phyloP scores from a whole-genome alignment of 2,329 filamentous ascomycete genomes.

The Penicillium nordicum region DNA sequence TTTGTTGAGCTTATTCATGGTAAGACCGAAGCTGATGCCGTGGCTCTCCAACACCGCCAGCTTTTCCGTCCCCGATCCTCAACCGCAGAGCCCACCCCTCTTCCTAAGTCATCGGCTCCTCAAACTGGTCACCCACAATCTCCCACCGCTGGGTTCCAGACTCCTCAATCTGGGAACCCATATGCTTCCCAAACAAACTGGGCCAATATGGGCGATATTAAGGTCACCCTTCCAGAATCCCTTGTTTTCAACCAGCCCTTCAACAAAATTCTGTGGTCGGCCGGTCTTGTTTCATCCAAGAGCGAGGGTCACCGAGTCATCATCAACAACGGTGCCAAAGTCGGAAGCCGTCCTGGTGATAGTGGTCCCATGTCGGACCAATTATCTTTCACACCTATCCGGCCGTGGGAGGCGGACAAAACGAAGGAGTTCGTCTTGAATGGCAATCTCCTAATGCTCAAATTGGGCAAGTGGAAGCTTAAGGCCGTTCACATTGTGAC shows the following conservation, averaged over 20 bases:
- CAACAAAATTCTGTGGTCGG: slow-evolving; percentile 49
- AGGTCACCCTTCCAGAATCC: slow-evolving; percentile 48
- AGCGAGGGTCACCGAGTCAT: slow-evolving; percentile 53
- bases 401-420: slow-evolving; percentile 41
- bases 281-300: slow-evolving; percentile 51
- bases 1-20: slow-evolving; percentile 80
- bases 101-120: slow-evolving; percentile 20
- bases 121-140: slow-evolving; percentile 20
- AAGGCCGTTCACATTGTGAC: slow-evolving; percentile 55
- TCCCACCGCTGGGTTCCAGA: slow-evolving; percentile 25
- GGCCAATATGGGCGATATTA: slow-evolving; percentile 35
- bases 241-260: slow-evolving; percentile 49
- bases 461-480: slow-evolving; percentile 60
- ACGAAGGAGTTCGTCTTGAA: slow-evolving; percentile 51
- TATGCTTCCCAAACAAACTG: slow-evolving; percentile 41
- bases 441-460: slow-evolving; percentile 52
- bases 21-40: slow-evolving; percentile 57
- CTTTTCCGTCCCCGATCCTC: slow-evolving; percentile 41
- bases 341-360: slow-evolving; percentile 43
- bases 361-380: slow-evolving; percentile 42
- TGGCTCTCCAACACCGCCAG: slow-evolving; percentile 56
- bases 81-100: slow-evolving; percentile 34
- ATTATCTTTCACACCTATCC: slow-evolving; percentile 51
- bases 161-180: slow-evolving; percentile 36
- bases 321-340: slow-evolving; percentile 49